Evolutionary conservation across 495 filamentous ascomycete species (phyloP).

Genomic region (Penicillium robsamsonii): DNA sequence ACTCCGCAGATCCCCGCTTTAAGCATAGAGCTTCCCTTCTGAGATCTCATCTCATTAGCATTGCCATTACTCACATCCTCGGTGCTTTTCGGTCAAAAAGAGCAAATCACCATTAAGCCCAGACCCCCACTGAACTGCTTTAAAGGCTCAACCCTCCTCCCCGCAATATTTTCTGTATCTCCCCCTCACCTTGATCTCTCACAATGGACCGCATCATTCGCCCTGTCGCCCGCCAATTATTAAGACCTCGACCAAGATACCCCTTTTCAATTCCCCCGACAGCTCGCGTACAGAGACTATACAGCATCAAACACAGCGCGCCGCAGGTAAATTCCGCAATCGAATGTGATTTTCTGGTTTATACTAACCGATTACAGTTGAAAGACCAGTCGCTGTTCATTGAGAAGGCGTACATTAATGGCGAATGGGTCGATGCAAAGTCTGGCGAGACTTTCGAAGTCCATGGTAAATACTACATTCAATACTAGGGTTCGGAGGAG

Average conservation of each 20-base stretch:
- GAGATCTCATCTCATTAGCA: conserved; percentile 5
- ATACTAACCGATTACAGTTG: conserved; percentile 50
- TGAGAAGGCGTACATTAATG: conserved; percentile 79
- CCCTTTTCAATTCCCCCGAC: conserved; percentile 39
- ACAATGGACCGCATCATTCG: conserved; percentile 44
- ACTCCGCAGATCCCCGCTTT: conserved; percentile 16
- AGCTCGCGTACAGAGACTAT: conserved; percentile 37
- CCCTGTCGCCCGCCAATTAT: conserved; percentile 40
- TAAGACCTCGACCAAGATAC: conserved; percentile 39
- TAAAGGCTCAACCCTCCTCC: conserved; percentile 19
- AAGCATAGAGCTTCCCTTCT: conserved; percentile 31
- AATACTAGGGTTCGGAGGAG: not conserved
- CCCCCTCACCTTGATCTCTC: not conserved
- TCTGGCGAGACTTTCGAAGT: conserved; percentile 82
- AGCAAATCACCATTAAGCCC: conserved; percentile 29
- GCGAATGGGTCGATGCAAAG: conserved; percentile 73
- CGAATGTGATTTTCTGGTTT: not conserved
- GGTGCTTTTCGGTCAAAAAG: conserved; percentile 30
- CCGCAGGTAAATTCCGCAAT: conserved; percentile 35
- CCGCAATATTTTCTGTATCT: conserved; percentile 12
- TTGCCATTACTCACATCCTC: conserved; percentile 15
- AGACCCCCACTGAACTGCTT: conserved; percentile 9
- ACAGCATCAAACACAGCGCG: conserved; percentile 43
- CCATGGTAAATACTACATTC: conserved; percentile 47
- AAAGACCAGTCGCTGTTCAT: conserved; percentile 82